Evolutionary conservation across 2,329 filamentous ascomycete species (phyloP), one percentile per base, ranked within the genome.

Genomic region (Botrytis cinerea): DNA sequence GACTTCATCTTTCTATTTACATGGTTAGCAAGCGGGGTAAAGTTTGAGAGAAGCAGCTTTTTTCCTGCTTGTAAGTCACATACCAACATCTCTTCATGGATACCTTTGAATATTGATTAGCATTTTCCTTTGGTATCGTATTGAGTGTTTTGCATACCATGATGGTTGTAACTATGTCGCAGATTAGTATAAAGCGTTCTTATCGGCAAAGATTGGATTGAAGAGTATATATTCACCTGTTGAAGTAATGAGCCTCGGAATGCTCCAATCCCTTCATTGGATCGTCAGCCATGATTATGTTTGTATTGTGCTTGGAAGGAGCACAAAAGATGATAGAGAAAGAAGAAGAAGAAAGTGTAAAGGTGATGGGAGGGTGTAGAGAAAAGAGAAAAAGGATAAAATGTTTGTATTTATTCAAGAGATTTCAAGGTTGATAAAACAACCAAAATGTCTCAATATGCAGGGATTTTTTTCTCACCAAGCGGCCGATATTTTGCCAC

Each of bases 241-340:
- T 98, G 87, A 98, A 98, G 87, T 98, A 99, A 84, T 98, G 96
- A 84, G 97, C 94, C 87, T 99, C 96, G 77, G 95, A 96, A 74
- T 80, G 80, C 64, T 80, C 80, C 80, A 81, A 79, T 77, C 78
- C 79, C 73, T 79, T 78, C 78, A 81, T 78, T 83, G 86, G 85
- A 82, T 87, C 82, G 85, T 91, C 89, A 67, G 88, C 88, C 80
- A 81, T 81, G 75, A 76, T 80, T 75, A 75, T 75, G 72, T 75
- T 75, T 76, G 73, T 43, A 51, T 60, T 70, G 51, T 66, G 43
- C 38, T 51, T 61, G 22, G 25, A 35, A 10, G 38, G 32, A 22
- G 22, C 22, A 40, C 28, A 61, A 72, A n/a, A 48, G 45, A 38
- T 71, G 57, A 62, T n/a, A 72, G 28, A 69, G 32, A 28, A 48